A percentile compares a stretch with the other conserved stretches of the same genome.
phyloP scores from a whole-genome alignment of 78 protist genomes.

The Pigoraptor vietnamica region DNA sequence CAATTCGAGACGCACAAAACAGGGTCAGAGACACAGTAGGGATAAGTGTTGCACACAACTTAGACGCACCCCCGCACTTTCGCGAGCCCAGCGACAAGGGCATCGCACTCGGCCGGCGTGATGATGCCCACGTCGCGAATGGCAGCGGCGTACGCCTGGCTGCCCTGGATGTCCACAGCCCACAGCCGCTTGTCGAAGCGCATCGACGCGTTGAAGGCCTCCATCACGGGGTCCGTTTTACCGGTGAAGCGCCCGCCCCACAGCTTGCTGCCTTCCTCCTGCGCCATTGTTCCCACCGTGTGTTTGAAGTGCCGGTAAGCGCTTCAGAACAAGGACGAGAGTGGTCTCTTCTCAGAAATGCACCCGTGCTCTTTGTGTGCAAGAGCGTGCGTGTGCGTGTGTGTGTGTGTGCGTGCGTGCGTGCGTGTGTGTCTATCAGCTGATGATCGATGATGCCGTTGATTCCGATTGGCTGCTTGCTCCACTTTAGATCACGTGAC shows the following conservation, averaged over 20 bases:
- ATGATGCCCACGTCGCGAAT: constrained; percentile 26
- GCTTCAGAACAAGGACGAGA: background rate
- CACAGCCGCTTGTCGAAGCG: constrained; percentile 50
- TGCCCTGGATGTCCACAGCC: constrained; percentile 15
- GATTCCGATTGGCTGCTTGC: no score
- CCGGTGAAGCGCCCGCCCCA: constrained; percentile 74
- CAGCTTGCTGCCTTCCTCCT: constrained; percentile 13
- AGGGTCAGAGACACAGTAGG: no score
- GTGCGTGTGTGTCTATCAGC: no score
- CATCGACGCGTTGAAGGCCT: constrained; percentile 48
- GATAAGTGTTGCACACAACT: no score
- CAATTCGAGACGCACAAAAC: background rate
- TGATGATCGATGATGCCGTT: no score
- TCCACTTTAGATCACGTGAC: no score
- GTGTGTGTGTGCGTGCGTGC: no score
- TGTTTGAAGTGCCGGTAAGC: background rate
- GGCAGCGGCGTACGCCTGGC: constrained; percentile 33
- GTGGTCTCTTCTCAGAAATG: no score
- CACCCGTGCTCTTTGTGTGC: no score
- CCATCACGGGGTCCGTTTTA: constrained; percentile 58
- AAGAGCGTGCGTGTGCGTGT: no score
- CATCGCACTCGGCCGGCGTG: constrained; percentile 34
- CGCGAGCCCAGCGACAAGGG: constrained; percentile 38
- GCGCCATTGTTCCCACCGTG: background rate
- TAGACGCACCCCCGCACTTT: constrained; percentile 10